Percentiles rank a stretch among this genome's conserved stretches.
phyloP scores from a whole-genome alignment of 129 eudicot species.

The Flaveria robusta region DNA sequence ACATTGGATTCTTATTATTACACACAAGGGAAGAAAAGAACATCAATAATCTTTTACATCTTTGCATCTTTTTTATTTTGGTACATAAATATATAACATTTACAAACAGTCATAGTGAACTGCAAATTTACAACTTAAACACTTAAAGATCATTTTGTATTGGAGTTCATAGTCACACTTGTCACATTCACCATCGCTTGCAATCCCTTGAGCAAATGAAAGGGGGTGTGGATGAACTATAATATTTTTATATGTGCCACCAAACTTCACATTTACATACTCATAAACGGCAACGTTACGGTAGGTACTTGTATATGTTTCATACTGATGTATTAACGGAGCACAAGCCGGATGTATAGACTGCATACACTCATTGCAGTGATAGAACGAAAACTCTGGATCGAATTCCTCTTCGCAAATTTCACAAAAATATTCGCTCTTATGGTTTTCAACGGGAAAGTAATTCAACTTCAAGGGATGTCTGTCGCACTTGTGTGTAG shows the following conservation, averaged over 20 bases:
- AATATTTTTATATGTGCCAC: background rate
- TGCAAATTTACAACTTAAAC: background rate
- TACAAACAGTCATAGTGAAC: background rate
- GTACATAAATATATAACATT: too few relatives aligned
- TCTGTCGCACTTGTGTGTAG: background rate
- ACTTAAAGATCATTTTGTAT: background rate
- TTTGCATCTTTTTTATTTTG: too few relatives aligned
- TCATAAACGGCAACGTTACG: background rate
- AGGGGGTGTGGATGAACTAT: background rate
- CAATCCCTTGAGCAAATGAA: background rate
- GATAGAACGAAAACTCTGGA: background rate
- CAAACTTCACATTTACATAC: background rate
- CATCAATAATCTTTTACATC: too few relatives aligned
- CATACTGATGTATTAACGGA: too few relatives aligned
- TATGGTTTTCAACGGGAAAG: conserved; percentile 1
- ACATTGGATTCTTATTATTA: too few relatives aligned
- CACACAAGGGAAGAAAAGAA: too few relatives aligned
- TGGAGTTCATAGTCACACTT: background rate
- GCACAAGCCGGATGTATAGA: background rate
- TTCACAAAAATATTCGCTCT: conserved; percentile 6
- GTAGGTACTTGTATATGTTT: too few relatives aligned
- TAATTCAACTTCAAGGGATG: background rate
- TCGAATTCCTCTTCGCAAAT: background rate
- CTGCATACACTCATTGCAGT: conserved; percentile 9
- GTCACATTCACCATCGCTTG: background rate